These are phyloP conservation scores for Cercophora newfieldiana DNA, from an alignment of 495 filamentous ascomycete species.

Conservation along the genomic window DNA sequence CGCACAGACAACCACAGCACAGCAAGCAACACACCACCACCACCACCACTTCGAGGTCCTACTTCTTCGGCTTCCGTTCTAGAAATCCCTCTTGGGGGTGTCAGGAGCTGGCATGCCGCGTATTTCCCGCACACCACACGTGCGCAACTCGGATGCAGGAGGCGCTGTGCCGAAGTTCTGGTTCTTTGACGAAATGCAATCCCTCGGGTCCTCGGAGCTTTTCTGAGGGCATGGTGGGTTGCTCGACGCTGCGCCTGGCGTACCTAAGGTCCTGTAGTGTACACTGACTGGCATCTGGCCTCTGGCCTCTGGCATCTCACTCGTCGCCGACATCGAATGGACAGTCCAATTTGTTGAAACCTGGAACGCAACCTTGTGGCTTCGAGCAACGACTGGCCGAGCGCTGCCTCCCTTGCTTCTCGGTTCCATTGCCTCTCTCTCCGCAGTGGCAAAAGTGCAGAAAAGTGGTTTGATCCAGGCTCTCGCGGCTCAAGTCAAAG, in stretches of 20 bases:
- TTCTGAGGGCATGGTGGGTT: not conserved
- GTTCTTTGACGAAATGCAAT: not conserved
- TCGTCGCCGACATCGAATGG: not conserved
- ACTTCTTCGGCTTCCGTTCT: constrained; percentile 10
- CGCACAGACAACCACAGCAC: not conserved
- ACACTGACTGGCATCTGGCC: not conserved
- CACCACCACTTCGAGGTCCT: not conserved
- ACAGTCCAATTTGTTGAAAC: constrained; percentile 1
- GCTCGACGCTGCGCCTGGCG: not conserved
- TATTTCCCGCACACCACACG: not conserved
- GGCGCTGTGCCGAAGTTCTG: not conserved
- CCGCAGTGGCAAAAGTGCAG: constrained; percentile 9
- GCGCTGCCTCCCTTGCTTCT: not conserved
- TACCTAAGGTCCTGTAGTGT: too few relatives aligned
- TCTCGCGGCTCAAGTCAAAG: constrained; percentile 1
- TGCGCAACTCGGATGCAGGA: not conserved
- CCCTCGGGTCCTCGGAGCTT: not conserved
- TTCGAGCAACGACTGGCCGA: constrained; percentile 4
- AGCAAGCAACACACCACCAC: not conserved
- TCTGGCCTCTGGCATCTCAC: not conserved
- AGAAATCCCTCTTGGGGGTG: constrained; percentile 2
- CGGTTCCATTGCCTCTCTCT: not conserved
- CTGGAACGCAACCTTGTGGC: constrained; percentile 7
- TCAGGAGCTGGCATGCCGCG: not conserved
- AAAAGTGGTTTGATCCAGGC: not conserved